Evolutionary conservation across 768 basidiomycete genomes (phyloP).

Genomic region (Xerocomus spinulosus): DNA sequence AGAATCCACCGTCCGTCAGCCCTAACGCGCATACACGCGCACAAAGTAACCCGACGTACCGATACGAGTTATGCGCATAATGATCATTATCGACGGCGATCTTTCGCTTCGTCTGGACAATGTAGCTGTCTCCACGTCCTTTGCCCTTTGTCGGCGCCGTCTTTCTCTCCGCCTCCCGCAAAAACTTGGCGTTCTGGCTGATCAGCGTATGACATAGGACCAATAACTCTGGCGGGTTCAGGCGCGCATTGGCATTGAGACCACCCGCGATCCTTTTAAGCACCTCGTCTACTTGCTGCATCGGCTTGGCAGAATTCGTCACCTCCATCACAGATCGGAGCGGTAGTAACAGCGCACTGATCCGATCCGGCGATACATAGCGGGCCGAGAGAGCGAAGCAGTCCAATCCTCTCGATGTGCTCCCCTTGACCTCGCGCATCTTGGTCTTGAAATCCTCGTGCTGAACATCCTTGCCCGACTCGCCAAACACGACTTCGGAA

Average conservation of each 20-base stretch:
- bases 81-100: constrained; percentile 52
- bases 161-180: constrained; percentile 52
- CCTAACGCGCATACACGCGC: neutral
- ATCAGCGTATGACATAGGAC: constrained; percentile 85
- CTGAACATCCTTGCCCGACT: constrained; percentile 84
- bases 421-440: constrained; percentile 85
- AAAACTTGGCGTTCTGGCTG: constrained; percentile 84
- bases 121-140: constrained; percentile 47
- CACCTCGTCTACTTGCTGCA: constrained; percentile 85
- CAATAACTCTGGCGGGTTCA: constrained; percentile 67
- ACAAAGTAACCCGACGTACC: constrained; percentile 55
- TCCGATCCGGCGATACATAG: constrained; percentile 68
- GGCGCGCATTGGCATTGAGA: constrained; percentile 74
- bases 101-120: constrained; percentile 77
- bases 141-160: constrained; percentile 31
- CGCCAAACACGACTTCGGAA: constrained; percentile 89
- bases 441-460: constrained; percentile 92
- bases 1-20: neutral
- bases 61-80: constrained; percentile 83
- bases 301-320: constrained; percentile 72
- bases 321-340: constrained; percentile 81
- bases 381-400: constrained; percentile 79
- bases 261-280: constrained; percentile 79
- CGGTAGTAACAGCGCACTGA: constrained; percentile 73
- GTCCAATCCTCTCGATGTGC: constrained; percentile 80